Base-by-base conservation (phyloP, 2,329 filamentous ascomycete genomes). In the Xylariaceae sp. region DNA sequence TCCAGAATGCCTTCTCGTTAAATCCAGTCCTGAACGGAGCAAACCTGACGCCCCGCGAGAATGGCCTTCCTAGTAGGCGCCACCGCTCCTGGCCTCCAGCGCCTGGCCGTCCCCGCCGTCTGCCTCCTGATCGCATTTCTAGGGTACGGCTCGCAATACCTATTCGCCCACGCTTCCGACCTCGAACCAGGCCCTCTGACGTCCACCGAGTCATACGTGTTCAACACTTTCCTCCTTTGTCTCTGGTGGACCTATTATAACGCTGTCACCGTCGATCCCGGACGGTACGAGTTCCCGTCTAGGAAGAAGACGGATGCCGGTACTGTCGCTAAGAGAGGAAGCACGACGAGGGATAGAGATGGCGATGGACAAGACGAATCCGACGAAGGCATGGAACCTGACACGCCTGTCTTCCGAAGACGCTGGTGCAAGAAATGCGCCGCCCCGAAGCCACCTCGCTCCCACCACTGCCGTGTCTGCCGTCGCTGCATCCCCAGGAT, bases 391-490 rank as follows among this genome's bases (percentile, higher is more conserved):
- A 35, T 34, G 26, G 15, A 33, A 34, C 36, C 34, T 4, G 35
- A 28, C 18, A 16, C 35, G 31, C 7, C 43, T 12, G 38, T 32
- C 15, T 24, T 41, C 12, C 48, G 42, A 28, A 49, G 31, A 38
- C 66, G 74, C 38, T 91, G 85, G 85, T 94, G 88, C 67, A 78
- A 76, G 50, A 89, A 87, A 62, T 94, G 88, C 63, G 68, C 78
- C 36, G 76, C 78, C 26, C 79, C 79, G 11, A 93, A 93, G 57
- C 87, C 88, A 2, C 80, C 83, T 1, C 73, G 88, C 49, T 79
- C 87, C 1, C 88, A 93, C 70, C 88, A 94, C 69, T 94, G 88
- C 67, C 83, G 81, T 48, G 77, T 78, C 52, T 94, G 87, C 66
- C 71, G 71, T 49, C 79, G 83, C 53, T 89, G 86, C 63, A 78